Evolutionary conservation across 768 basidiomycete genomes (phyloP).

Genomic region (Russula vinacea): DNA sequence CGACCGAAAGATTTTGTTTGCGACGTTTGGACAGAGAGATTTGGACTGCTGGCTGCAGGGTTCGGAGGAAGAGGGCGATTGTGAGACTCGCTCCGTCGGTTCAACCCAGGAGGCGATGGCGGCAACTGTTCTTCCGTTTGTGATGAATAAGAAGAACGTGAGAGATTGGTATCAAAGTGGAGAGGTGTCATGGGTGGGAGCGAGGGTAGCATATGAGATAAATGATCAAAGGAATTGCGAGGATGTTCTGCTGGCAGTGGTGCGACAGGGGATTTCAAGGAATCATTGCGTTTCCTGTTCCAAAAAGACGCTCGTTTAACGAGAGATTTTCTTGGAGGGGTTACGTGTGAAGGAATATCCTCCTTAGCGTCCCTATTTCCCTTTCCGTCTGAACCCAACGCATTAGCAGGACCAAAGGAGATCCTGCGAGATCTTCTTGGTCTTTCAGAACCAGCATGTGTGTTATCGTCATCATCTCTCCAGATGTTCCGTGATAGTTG

Average conservation of each 20-base stretch:
- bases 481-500: constrained; percentile 37
- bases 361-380: constrained; percentile 44
- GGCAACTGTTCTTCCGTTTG: constrained; percentile 33
- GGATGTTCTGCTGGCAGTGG: constrained; percentile 35
- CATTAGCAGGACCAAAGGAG: constrained; percentile 50
- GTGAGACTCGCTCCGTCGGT: not conserved
- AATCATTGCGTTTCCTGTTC: constrained; percentile 32
- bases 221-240: constrained; percentile 35
- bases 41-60: constrained; percentile 12
- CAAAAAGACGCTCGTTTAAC: constrained; percentile 30
- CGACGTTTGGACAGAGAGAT: constrained; percentile 17
- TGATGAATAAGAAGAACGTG: constrained; percentile 32
- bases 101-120: constrained; percentile 26
- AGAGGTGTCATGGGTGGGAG: constrained; percentile 47
- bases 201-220: constrained; percentile 40
- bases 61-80: constrained; percentile 15
- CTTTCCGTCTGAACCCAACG: constrained; percentile 42
- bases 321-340: constrained; percentile 28
- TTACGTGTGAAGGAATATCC: constrained; percentile 32
- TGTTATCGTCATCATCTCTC: constrained; percentile 29
- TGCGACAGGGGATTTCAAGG: constrained; percentile 41
- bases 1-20: not conserved
- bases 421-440: constrained; percentile 53
- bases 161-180: constrained; percentile 36
- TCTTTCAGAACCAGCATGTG: constrained; percentile 30